Evolutionary conservation across 768 basidiomycete genomes (phyloP).

Genomic region (Leccinum pellstonianum): DNA sequence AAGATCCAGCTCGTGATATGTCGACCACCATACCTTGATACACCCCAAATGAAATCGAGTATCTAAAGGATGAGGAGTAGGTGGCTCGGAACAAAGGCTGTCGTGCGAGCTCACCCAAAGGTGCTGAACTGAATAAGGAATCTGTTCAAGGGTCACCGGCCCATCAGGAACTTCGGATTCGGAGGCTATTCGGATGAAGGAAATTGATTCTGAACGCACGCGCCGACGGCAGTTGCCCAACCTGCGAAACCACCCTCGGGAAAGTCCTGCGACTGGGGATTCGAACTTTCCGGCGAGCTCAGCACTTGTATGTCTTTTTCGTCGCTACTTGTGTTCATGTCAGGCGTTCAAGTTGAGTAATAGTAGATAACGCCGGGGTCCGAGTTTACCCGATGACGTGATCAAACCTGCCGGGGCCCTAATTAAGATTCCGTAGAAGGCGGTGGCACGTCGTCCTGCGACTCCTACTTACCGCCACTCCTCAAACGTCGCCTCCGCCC

Average conservation of each 20-base stretch:
- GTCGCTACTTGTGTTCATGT: background rate
- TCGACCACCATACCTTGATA: constrained; percentile 37
- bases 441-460: no score
- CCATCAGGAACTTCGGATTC: background rate
- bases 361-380: no score
- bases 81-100: background rate
- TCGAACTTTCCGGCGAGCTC: background rate
- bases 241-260: constrained; percentile 31
- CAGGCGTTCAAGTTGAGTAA: no score
- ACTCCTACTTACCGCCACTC: no score
- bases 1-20: background rate
- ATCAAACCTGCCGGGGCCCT: no score
- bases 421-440: no score
- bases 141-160: constrained; percentile 17
- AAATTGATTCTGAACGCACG: constrained; percentile 18
- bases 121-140: constrained; percentile 41
- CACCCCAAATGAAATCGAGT: constrained; percentile 41
- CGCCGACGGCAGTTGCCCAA: constrained; percentile 34
- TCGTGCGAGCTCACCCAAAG: constrained; percentile 31
- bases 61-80: constrained; percentile 21
- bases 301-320: background rate
- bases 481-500: no score
- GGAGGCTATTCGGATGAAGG: background rate
- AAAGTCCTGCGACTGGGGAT: constrained; percentile 9
- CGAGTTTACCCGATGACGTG: no score